phyloP scores from a whole-genome alignment of 202 grass and related monocot species.

The Schoenoplectus triqueter region DNA sequence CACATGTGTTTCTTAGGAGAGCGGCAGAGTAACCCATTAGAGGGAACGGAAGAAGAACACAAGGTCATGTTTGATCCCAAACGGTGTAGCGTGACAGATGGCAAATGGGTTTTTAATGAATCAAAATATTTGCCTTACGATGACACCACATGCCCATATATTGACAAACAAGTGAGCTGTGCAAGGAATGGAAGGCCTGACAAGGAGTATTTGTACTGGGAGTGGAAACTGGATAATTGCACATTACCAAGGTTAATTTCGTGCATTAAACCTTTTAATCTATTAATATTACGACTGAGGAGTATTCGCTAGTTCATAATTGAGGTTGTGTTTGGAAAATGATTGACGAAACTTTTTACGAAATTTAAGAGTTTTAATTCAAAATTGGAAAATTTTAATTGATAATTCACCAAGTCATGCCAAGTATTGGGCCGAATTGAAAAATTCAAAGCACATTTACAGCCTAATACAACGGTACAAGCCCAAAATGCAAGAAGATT shows the following conservation, averaged over 20 bases:
- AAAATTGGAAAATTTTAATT: not conserved
- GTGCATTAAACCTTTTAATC: not conserved
- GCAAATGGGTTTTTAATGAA: constrained; percentile 64
- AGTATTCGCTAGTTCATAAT: not conserved
- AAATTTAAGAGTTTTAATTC: not conserved
- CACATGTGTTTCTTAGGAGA: not conserved
- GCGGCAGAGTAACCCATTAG: constrained; percentile 14
- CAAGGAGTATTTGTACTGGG: constrained; percentile 70
- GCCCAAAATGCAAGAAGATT: not conserved
- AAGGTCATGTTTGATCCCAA: constrained; percentile 45
- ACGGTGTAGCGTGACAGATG: constrained; percentile 59
- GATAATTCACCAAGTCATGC: not conserved
- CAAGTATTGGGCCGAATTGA: not conserved
- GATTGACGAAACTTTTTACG: not conserved
- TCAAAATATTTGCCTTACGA: constrained; percentile 56
- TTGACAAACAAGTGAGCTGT: constrained; percentile 66
- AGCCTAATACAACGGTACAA: not conserved
- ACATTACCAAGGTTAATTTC: constrained; percentile 59
- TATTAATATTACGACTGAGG: not conserved
- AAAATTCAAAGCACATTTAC: not conserved
- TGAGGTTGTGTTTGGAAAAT: not conserved
- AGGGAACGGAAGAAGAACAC: constrained; percentile 35
- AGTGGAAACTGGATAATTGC: constrained; percentile 74
- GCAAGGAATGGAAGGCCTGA: constrained; percentile 69
- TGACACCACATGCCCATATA: constrained; percentile 65